A percentile compares a stretch with the other conserved stretches of the same genome.
phyloP scores from a whole-genome alignment of 768 basidiomycete genomes.

The Termitomyces sp. region DNA sequence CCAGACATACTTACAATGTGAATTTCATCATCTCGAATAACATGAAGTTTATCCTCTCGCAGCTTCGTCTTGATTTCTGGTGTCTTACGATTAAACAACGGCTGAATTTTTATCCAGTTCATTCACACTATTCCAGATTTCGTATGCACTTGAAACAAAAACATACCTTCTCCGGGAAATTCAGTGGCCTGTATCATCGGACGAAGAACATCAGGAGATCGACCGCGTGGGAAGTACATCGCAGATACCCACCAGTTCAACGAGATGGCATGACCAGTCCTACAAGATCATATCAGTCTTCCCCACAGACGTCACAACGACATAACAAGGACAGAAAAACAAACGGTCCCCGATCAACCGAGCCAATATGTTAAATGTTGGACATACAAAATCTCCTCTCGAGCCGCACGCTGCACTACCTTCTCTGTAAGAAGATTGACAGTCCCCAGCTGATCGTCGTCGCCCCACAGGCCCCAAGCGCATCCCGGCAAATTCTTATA shows the following conservation, averaged over 20 bases:
- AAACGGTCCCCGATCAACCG: neutral
- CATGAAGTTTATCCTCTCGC: slow-evolving; percentile 15
- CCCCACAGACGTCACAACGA: neutral
- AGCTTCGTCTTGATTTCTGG: slow-evolving; percentile 44
- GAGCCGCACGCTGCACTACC: slow-evolving; percentile 52
- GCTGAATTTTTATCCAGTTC: slow-evolving; percentile 26
- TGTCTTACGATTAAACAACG: slow-evolving; percentile 46
- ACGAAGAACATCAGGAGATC: neutral
- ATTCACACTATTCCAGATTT: neutral
- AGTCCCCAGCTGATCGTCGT: slow-evolving; percentile 61
- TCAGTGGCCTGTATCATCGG: slow-evolving; percentile 45
- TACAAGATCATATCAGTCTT: slow-evolving; percentile 15
- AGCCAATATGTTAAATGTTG: neutral
- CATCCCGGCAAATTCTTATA: slow-evolving; percentile 56
- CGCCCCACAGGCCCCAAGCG: slow-evolving; percentile 66
- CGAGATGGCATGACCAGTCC: slow-evolving; percentile 48
- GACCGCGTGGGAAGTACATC: neutral
- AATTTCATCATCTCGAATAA: slow-evolving; percentile 44
- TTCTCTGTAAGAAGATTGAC: slow-evolving; percentile 59
- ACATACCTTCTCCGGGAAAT: slow-evolving; percentile 57
- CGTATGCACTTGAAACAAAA: neutral
- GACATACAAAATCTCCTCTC: slow-evolving; percentile 47
- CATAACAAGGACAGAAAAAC: neutral
- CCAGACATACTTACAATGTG: slow-evolving; percentile 36
- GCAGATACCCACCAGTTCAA: slow-evolving; percentile 52